A percentile compares a stretch with the other conserved stretches of the same genome.
phyloP scores from a whole-genome alignment of 1,284 basidiomycete genomes.

The Sutorius eximius region DNA sequence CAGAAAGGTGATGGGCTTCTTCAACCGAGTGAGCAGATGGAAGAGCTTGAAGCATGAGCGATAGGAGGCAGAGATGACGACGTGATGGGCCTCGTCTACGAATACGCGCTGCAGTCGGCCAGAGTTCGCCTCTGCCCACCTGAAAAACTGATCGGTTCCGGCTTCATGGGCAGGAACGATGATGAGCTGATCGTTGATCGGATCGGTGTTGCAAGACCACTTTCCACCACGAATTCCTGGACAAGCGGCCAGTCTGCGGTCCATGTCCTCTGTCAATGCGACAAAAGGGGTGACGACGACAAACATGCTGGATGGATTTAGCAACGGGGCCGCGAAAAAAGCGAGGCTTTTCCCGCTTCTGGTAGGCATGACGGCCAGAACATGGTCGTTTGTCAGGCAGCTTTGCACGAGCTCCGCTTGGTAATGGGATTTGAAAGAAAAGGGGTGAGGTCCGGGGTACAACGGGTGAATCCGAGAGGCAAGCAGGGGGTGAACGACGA shows the following conservation, averaged over 20 bases:
- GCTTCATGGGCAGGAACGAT: neutral
- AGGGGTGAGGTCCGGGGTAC: rapidly evolving
- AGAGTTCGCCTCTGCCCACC: neutral
- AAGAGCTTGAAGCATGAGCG: constrained; percentile 19
- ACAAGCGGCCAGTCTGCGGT: neutral
- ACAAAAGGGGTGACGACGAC: constrained; percentile 18
- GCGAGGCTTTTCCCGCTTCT: constrained; percentile 22
- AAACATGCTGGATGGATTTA: constrained; percentile 10
- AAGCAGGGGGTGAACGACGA: neutral
- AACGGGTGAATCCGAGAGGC: neutral
- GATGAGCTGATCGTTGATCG: neutral
- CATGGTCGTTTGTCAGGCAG: constrained; percentile 5
- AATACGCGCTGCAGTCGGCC: neutral
- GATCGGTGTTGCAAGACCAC: neutral
- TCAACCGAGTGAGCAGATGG: constrained; percentile 4
- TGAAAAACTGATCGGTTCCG: neutral
- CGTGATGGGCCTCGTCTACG: constrained; percentile 25
- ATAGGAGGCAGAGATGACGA: constrained; percentile 12
- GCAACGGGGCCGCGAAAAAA: constrained; percentile 14
- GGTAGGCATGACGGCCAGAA: constrained; percentile 18
- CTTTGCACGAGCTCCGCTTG: constrained; percentile 6
- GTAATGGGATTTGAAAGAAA: neutral
- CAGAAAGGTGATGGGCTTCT: neutral
- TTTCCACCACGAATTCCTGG: neutral
- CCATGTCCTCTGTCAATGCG: neutral